Percentiles rank a stretch among this genome's conserved stretches.
These are phyloP conservation scores for Coprinopsis strossmayeri DNA, from an alignment of 768 basidiomycete species.

Conservation along the genomic window DNA sequence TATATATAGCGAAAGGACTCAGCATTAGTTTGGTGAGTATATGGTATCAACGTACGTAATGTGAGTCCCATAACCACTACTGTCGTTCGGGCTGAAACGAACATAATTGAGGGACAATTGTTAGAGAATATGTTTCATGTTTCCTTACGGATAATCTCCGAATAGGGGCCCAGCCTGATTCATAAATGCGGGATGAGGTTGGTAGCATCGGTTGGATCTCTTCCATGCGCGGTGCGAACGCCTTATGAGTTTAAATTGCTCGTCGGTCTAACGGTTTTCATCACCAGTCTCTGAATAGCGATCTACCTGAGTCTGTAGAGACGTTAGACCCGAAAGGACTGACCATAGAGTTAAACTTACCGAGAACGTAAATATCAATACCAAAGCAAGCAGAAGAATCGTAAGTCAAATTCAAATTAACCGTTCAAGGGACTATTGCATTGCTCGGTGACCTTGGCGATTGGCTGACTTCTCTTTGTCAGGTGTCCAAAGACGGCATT, in stretches of 20 bases:
- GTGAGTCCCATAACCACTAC: conserved; percentile 39
- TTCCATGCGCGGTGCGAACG: no score
- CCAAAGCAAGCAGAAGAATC: conserved; percentile 24
- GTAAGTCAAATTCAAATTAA: conserved; percentile 25
- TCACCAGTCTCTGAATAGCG: no score
- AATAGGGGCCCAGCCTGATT: conserved; percentile 35
- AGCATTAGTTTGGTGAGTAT: not conserved
- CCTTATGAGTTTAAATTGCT: no score
- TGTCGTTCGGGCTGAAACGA: conserved; percentile 20
- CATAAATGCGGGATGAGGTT: no score
- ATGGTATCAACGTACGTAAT: conserved; percentile 21
- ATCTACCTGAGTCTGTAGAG: conserved; percentile 20
- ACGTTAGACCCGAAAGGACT: not conserved
- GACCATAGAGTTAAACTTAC: conserved; percentile 14
- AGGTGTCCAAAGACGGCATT: conserved; percentile 6
- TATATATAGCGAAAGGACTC: no score
- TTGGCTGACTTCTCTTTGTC: conserved; percentile 1
- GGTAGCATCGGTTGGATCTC: no score
- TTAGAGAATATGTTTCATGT: not conserved
- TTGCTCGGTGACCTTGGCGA: conserved; percentile 11
- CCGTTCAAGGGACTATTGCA: conserved; percentile 14
- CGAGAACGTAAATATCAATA: conserved; percentile 38
- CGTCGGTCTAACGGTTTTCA: no score
- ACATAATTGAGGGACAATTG: not conserved
- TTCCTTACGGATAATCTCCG: conserved; percentile 17